phyloP scores from a whole-genome alignment of 441 rosid species.

The Monsonia emarginata region DNA sequence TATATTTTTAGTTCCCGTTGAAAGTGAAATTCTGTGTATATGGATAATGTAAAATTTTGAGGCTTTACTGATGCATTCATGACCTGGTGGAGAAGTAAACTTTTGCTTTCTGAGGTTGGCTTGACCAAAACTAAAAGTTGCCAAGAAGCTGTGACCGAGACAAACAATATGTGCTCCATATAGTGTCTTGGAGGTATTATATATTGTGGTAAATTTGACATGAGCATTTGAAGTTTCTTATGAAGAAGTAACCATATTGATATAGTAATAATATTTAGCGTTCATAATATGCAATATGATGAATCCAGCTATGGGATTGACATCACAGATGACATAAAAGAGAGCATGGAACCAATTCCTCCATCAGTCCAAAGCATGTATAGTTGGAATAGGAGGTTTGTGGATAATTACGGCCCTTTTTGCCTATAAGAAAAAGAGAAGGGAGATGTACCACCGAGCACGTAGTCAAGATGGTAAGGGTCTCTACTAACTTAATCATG shows the following conservation, averaged over 20 bases:
- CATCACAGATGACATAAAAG: conserved; percentile 39
- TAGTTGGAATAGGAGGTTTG: too few species aligned
- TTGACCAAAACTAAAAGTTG: conserved; percentile 15
- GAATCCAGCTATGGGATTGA: conserved; percentile 15
- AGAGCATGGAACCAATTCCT: conserved; percentile 27
- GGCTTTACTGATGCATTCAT: conserved; percentile 16
- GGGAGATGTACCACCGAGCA: too few species aligned
- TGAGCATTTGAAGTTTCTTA: too few species aligned
- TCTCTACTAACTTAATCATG: too few species aligned
- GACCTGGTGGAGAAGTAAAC: conserved; percentile 10
- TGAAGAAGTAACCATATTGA: conserved; percentile 50
- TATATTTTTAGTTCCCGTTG: conserved; percentile 15
- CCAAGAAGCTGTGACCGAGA: too few species aligned
- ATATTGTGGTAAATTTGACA: conserved; percentile 27
- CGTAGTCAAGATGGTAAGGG: too few species aligned
- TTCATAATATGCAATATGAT: not conserved
- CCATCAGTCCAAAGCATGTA: conserved; percentile 29
- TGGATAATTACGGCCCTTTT: too few species aligned
- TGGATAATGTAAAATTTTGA: conserved; percentile 29
- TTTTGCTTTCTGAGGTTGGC: conserved; percentile 16
- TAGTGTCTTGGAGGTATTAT: not conserved
- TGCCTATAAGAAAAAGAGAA: too few species aligned
- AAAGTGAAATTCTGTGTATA: conserved; percentile 6
- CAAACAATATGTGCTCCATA: conserved; percentile 20
- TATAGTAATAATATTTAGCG: too few species aligned